Evolutionary conservation across 192 early-diverging fungal species (phyloP), one percentile per base, ranked within the genome.

Genomic region (Entrophospora sp.): DNA sequence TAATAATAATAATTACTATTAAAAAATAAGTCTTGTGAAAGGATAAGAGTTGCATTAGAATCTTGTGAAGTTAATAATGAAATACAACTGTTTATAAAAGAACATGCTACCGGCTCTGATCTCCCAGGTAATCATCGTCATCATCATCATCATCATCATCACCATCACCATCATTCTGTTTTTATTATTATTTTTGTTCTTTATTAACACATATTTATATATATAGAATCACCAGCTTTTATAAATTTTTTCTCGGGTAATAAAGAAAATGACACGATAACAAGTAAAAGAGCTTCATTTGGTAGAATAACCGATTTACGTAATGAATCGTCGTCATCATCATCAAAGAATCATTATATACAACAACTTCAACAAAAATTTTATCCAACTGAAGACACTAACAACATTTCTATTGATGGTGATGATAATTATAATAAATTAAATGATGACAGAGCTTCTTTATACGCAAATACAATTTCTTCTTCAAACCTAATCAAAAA

Each of bases 21-120:
- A n/a, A n/a, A n/a, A n/a, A n/a, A n/a, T n/a, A n/a, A 83, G 77
- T 84, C 88, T 5, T 87, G 84, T 71, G 90, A 91, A 61, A 71
- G 82, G 18, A 84, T 91, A 37, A 77, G 87, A 53, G 74, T 81
- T 42, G 77, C 77, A 43, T 66, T 91, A 46, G 90, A 90, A 53
- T 61, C 78, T 13, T 82, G 86, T 40, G 77, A 83, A 51, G 79
- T 86, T 13, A 73, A 77, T 22, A 73, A 77, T 28, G 87, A 91
- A 64, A 85, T 91, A 49, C 42, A 75, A 18, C 71, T 61, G 5
- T 89, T 88, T 49, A 86, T 91, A 30, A 69, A 79, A 20, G 74
- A 77, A 14, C 75, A 76, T 59, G 83, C 84, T 24, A 89, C 89
- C 2, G 89, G 89, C 1, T 72, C 80, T 3, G 75, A 77, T 12